A percentile compares a stretch with the other conserved stretches of the same genome.
These are phyloP conservation scores for Globisporangium apiculatum DNA, from an alignment of 352 stramenopile species.

Conservation along the genomic window DNA sequence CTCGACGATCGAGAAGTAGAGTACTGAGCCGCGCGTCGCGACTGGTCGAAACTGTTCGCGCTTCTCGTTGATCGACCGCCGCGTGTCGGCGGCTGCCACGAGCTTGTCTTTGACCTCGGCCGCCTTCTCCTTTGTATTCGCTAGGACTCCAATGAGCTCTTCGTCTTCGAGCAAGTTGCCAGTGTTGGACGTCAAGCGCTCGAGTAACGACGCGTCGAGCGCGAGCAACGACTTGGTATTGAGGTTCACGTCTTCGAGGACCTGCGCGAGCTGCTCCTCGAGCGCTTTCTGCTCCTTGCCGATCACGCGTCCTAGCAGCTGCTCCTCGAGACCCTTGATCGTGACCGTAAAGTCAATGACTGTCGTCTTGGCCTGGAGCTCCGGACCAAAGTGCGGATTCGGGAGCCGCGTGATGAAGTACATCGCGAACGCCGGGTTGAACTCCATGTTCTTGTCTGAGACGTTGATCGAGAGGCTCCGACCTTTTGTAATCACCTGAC, in stretches of 20 bases:
- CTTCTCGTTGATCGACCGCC: conserved; percentile 97
- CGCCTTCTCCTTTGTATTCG: conserved; percentile 98
- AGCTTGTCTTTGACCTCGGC: conserved; percentile 98
- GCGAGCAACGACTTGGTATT: conserved; percentile 97
- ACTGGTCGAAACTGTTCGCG: conserved; percentile 97
- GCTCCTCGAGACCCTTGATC: conserved; percentile 95
- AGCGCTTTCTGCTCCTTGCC: conserved; percentile 97
- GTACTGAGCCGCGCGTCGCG: conserved; percentile 94
- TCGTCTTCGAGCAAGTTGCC: conserved; percentile 98
- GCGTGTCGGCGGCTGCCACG: conserved; percentile 94
- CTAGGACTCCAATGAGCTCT: conserved; percentile 97
- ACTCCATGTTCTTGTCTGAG: conserved; percentile 99
- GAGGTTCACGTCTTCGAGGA: conserved; percentile 97
- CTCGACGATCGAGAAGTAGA: conserved; percentile 99
- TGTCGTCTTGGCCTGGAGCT: conserved; percentile 98
- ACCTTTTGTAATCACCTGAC: conserved; percentile 95
- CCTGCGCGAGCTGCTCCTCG: conserved; percentile 97
- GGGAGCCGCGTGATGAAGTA: conserved; percentile 98
- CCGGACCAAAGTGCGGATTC: conserved; percentile 96
- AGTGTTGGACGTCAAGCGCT: conserved; percentile 95
- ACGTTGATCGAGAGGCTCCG: conserved; percentile 97
- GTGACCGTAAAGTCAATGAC: conserved; percentile 99
- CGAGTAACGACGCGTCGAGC: conserved; percentile 94
- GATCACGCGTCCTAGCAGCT: conserved; percentile 97
- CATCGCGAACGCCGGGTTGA: conserved; percentile 95